Conservation (phyloP, 148 eudicot species). For the Arctostaphylos glauca region DNA sequence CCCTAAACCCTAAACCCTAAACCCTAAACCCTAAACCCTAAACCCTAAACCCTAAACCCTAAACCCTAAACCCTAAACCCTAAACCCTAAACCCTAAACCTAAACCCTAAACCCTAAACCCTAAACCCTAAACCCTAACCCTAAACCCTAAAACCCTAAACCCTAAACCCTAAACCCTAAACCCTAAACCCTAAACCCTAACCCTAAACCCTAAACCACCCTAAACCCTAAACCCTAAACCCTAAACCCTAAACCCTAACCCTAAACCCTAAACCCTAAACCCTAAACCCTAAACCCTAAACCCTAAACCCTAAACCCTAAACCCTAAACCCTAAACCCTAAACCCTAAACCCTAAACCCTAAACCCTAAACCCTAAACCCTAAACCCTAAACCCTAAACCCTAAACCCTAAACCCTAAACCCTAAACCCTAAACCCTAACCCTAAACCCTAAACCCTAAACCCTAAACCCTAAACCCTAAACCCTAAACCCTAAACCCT, state of each 20-base stretch:
- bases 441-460: slow-evolving; percentile 23
- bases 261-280: slow-evolving; percentile 20
- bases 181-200: slow-evolving; percentile 19
- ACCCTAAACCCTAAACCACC: slow-evolving; percentile 1
- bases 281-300: slow-evolving; percentile 15
- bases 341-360: slow-evolving; percentile 23
- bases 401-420: slow-evolving; percentile 17
- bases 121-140: slow-evolving; percentile 27
- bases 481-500: slow-evolving; percentile 27
- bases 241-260: slow-evolving; percentile 17
- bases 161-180: slow-evolving; percentile 18
- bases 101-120: slow-evolving; percentile 26
- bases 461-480: slow-evolving; percentile 26
- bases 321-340: slow-evolving; percentile 25
- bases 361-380: slow-evolving; percentile 11
- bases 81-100: slow-evolving; percentile 19
- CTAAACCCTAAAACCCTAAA: slow-evolving; percentile 18
- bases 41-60: slow-evolving; percentile 16
- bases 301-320: slow-evolving; percentile 6
- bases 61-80: slow-evolving; percentile 19
- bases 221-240: slow-evolving; percentile 26
- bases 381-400: slow-evolving; percentile 14
- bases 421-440: slow-evolving; percentile 25
- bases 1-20: background rate
- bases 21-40: slow-evolving; percentile 18